Percentiles rank a stretch among this genome's conserved stretches.
phyloP scores from a whole-genome alignment of 1,139 yeast species.

The Candida glucosophila region DNA sequence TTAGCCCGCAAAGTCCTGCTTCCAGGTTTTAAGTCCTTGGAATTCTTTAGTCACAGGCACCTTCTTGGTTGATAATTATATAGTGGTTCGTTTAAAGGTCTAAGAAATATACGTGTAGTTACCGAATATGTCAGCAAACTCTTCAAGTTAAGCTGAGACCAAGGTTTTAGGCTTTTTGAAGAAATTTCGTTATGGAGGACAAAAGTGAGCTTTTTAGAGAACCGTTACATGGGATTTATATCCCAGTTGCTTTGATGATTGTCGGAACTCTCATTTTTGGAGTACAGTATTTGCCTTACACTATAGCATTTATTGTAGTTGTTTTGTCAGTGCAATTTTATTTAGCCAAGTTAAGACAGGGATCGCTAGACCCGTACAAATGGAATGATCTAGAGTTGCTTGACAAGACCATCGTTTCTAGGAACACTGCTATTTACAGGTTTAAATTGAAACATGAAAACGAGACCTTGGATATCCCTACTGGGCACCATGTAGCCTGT shows the following conservation, averaged over 20 bases:
- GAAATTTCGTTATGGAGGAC: slow-evolving; percentile 38
- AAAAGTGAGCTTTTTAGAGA: slow-evolving; percentile 45
- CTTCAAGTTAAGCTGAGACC: too few species aligned
- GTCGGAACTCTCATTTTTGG: slow-evolving; percentile 55
- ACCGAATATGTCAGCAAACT: too few species aligned
- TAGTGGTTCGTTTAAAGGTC: too few species aligned
- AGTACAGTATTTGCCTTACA: slow-evolving; percentile 41
- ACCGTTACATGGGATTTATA: slow-evolving; percentile 66
- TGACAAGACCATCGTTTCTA: slow-evolving; percentile 63
- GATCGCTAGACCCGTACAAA: slow-evolving; percentile 38
- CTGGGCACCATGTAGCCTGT: slow-evolving; percentile 71
- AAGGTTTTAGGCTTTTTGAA: too few species aligned
- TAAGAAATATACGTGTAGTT: too few species aligned
- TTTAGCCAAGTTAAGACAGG: slow-evolving; percentile 39
- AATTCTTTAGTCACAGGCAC: background rate
- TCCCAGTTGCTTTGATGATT: slow-evolving; percentile 55
- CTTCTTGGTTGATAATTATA: too few species aligned
- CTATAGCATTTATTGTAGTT: slow-evolving; percentile 35
- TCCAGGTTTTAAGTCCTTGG: too few species aligned
- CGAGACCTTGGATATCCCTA: slow-evolving; percentile 57
- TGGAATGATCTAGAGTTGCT: slow-evolving; percentile 62
- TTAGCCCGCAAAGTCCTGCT: slow-evolving; percentile 1
- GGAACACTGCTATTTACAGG: slow-evolving; percentile 64
- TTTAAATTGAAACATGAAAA: slow-evolving; percentile 54
- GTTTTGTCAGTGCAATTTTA: slow-evolving; percentile 39